Evolutionary conservation across 768 basidiomycete genomes (phyloP), one percentile per base, ranked within the genome.

Genomic region (Lentinula raphanica): DNA sequence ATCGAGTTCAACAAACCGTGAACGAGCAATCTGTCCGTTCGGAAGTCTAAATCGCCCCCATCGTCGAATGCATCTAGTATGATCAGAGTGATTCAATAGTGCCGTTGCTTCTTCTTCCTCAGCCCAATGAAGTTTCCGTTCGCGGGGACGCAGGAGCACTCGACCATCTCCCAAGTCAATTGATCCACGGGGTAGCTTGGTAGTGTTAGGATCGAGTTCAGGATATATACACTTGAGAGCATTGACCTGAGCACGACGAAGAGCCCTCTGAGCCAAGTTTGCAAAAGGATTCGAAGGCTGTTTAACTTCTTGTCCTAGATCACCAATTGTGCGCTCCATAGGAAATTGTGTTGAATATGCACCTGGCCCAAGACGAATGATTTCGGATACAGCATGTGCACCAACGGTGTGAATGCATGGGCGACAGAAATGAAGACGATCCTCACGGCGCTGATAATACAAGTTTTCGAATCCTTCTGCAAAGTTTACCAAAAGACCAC

Each of bases 11-110:
- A 62, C 62, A 60, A 59, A 68, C 1, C 2, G 15, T 13, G 61
- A 65, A 0, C 62, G 59, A 0, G 61, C 63, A 21, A 66, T 62
- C 31, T 67, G 66, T 3, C 68, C 66, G 45, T 63, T 68, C 0
- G 65, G 65, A 12, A 68, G 61, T 8, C 51, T 54, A 0, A 66
- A 23, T 1, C 62, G 62, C 0, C 62, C 62, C 68, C 66, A 69
- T 12, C 60, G 56, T 29, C 39, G 36, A 1, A 67, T 32, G 13
- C 13, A 21, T 19, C 15, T 5, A 15, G 11, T 31, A n/a, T n/a
- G n/a, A 35, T 28, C n/a, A 11, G 8, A 13, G 35, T 32, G 12
- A 8, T 27, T 58, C n/a, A 23, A 3, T 12, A 44, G 21, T 5
- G 19, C 13, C 13, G 8, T 19, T n/a, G 8, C 42, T 44, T 44